Base-by-base conservation (phyloP, 352 stramenopile species). In the Phytophthora meadii region DNA sequence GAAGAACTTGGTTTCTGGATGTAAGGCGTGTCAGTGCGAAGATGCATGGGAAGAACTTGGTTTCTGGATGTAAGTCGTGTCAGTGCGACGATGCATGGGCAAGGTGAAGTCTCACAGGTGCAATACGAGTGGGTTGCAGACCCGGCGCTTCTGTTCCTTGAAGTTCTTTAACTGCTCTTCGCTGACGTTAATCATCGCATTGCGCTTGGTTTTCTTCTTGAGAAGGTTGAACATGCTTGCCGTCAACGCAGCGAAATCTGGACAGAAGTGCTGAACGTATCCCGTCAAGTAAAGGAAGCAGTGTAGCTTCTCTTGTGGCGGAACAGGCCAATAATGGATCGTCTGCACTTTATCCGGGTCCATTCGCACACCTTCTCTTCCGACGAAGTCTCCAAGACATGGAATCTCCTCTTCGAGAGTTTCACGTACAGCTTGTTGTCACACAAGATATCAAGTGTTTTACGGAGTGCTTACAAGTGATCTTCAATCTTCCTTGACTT, bases 331-430 rank as follows among this genome's bases (percentile, higher is more conserved):
- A 24, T 36, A 15, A 27, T 51, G 50, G 39, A 58, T 58, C 2
- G 25, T 58, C 37, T 58, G 24, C 1, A 49, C 39, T n/a, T 60
- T 51, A 11, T 59, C 27, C 0, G 25, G 52, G 36, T 50, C 50
- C 50, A 57, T 39, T 0, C 36, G 50, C 9, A 36, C 8, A 14
- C 30, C 8, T 14, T 12, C 14, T 14, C 17, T 34, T 30, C 49
- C 49, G 1, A 55, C 36, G 5, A 57, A 57, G 24, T 47, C 22
- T 11, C 50, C 22, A 3, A 57, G 22, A 25, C 50, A 57, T 8
- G 50, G 50, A 9, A 57, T 57, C 6, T 47, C 50, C 2, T 39
- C 34, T 57, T 57, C 36, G 17, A 40, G 8, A 51, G n/a, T 12
- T 62, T 62, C 3, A 54, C 54, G 17, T 54, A 54, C 2, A 19